These are phyloP conservation scores for Pilatotrama ljubarskyi DNA, from an alignment of 768 basidiomycete genomes.

Conservation along the genomic window DNA sequence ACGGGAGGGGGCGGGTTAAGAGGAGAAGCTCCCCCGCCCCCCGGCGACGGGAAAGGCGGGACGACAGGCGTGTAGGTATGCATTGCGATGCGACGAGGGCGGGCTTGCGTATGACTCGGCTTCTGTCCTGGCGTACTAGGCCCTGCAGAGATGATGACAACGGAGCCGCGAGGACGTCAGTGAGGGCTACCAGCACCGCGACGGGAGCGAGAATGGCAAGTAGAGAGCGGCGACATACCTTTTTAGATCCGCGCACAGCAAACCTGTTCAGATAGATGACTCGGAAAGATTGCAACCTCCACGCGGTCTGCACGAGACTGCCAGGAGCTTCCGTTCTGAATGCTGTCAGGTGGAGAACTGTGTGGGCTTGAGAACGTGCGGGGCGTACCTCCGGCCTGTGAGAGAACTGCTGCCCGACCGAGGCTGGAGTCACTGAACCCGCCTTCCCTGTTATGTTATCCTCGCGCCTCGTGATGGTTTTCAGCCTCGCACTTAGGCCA, in stretches of 20 bases:
- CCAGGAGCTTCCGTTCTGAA: background rate
- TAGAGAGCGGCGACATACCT: constrained; percentile 11
- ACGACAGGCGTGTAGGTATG: constrained; percentile 33
- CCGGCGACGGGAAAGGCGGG: constrained; percentile 31
- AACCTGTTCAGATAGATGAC: constrained; percentile 10
- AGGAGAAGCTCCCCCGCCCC: constrained; percentile 16
- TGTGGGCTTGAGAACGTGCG: background rate
- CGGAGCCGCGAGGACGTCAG: constrained; percentile 3
- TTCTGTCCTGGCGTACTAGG: background rate
- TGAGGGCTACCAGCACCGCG: background rate
- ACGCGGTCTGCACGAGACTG: constrained; percentile 4
- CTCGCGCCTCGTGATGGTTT: background rate
- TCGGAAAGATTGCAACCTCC: background rate
- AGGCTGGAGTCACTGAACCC: too few relatives aligned
- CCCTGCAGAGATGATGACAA: background rate
- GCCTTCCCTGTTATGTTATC: background rate
- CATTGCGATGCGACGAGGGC: constrained; percentile 16
- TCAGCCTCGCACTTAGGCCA: too few relatives aligned
- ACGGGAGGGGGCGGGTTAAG: constrained; percentile 27
- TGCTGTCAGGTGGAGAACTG: constrained; percentile 6
- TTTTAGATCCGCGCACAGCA: constrained; percentile 13
- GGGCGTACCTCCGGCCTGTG: background rate
- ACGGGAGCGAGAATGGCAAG: background rate
- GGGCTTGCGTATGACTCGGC: constrained; percentile 2
- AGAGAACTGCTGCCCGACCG: background rate